Evolutionary conservation across 164 flowering plant genomes (phyloP), one percentile per base, ranked within the genome.

Genomic region (Echeveria elegans): DNA sequence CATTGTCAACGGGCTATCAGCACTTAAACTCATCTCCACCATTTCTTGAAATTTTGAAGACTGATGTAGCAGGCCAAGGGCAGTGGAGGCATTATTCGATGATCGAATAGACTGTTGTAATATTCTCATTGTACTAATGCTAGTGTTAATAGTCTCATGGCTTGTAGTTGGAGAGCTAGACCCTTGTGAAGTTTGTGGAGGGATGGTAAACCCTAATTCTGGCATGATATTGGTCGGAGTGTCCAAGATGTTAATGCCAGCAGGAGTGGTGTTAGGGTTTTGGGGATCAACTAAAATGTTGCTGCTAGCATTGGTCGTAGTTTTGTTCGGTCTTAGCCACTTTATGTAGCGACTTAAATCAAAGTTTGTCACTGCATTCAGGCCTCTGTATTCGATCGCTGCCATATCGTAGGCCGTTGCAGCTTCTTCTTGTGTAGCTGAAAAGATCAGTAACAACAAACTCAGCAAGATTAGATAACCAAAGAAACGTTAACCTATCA

Each of bases 371-470:
- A 84, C 82, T 32, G 88, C 88, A 58, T 84, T 81, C 21, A 79
- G 72, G n/a, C 88, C 86, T 1, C 86, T 84, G 74, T 84, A 84
- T 69, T 84, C 84, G 45, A 84, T 79, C 0, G 88, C 88, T 15
- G 88, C 85, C 83, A 76, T 82, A 70, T 84, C 88, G 48, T 82
- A 84, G 23, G 88, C 88, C 2, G 79, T 77, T 30, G 88, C 88
- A 26, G 86, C 88, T 73, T 84, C 88, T 68, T 84, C 88, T 71
- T 84, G 88, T 2, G 88, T 89, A 32, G 93, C 96, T 88, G 83
- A 60, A 68, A 58, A 8, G 18, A 65, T 66, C 23, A 50, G 43
- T 28, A 41, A 23, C 19, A n/a, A 68, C 63, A n/a, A 65, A 11
- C 30, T 14, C 28, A 36, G n/a, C n/a, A n/a, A n/a, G n/a, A n/a